A percentile compares a stretch with the other conserved stretches of the same genome.
phyloP scores from a whole-genome alignment of 805 yeast species.

The Wickerhamomyces subpelliculosus region DNA sequence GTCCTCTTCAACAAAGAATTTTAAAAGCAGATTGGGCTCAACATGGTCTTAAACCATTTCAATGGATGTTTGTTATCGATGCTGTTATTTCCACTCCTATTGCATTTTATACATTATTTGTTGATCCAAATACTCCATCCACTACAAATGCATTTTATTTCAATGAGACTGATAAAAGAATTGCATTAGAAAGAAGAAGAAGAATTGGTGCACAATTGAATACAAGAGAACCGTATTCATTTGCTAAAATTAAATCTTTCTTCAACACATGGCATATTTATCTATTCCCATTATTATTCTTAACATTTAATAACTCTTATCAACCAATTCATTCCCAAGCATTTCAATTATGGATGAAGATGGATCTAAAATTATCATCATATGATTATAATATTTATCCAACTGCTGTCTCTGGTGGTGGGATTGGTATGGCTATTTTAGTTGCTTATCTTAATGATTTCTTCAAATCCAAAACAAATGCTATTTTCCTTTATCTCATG shows the following conservation, averaged over 20 bases:
- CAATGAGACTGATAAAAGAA: constrained; percentile 25
- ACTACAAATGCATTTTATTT: constrained; percentile 33
- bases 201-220: constrained; percentile 33
- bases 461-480: constrained; percentile 28
- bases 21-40: constrained; percentile 20
- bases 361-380: constrained; percentile 24
- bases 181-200: constrained; percentile 39
- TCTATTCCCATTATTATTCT: constrained; percentile 28
- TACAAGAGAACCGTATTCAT: constrained; percentile 31
- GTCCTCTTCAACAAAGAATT: constrained; percentile 31
- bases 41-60: constrained; percentile 28
- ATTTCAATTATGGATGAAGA: constrained; percentile 36
- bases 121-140: constrained; percentile 40
- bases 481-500: constrained; percentile 28
- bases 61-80: constrained; percentile 42
- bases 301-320: constrained; percentile 5
- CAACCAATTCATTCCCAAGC: constrained; percentile 34
- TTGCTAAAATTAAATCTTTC: constrained; percentile 29
- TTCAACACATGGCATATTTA: constrained; percentile 41
- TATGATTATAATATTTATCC: constrained; percentile 32
- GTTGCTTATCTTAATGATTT: constrained; percentile 29
- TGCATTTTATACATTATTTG: constrained; percentile 35
- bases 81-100: constrained; percentile 36
- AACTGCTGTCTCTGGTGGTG: constrained; percentile 28
- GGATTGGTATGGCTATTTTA: constrained; percentile 28